Percentiles rank a stretch among this genome's conserved stretches.
These are phyloP conservation scores for Babesia caballi DNA, from an alignment of 169 alveolate genomes.

Conservation along the genomic window DNA sequence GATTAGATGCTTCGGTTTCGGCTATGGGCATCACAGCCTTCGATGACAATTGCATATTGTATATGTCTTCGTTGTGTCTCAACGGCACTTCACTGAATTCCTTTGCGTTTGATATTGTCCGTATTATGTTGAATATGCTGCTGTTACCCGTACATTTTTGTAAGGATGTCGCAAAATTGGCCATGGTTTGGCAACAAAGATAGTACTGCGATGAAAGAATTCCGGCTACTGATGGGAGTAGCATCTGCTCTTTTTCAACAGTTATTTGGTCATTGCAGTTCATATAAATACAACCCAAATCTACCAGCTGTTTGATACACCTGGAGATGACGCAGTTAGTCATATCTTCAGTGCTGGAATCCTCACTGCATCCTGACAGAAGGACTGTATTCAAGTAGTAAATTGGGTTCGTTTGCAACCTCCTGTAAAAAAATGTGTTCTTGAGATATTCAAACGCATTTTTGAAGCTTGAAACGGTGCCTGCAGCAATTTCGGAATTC, in stretches of 20 bases:
- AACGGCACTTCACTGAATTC: constrained; percentile 91
- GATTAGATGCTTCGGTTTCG: constrained; percentile 84
- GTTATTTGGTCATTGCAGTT: not conserved
- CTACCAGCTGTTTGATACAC: constrained; percentile 29
- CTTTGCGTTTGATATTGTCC: constrained; percentile 80
- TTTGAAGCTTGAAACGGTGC: constrained; percentile 81
- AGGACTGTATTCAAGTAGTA: constrained; percentile 63
- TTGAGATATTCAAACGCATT: constrained; percentile 81
- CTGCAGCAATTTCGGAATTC: constrained; percentile 97
- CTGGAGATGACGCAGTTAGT: constrained; percentile 23
- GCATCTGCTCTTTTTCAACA: constrained; percentile 10
- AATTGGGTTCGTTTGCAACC: constrained; percentile 74
- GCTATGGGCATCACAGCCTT: constrained; percentile 83
- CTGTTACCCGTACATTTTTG: constrained; percentile 14
- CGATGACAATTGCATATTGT: constrained; percentile 84
- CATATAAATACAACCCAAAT: constrained; percentile 47
- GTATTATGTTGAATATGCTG: constrained; percentile 64
- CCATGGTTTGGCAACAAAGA: constrained; percentile 59
- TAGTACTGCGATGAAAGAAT: constrained; percentile 66
- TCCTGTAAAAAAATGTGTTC: constrained; percentile 83
- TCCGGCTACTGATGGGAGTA: constrained; percentile 66
- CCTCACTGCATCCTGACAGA: constrained; percentile 23
- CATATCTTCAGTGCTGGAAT: constrained; percentile 50
- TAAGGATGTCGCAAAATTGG: not conserved
- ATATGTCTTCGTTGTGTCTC: constrained; percentile 91